Evolutionary conservation across 2,329 filamentous ascomycete species (phyloP).

Genomic region (Alternaria rosae): DNA sequence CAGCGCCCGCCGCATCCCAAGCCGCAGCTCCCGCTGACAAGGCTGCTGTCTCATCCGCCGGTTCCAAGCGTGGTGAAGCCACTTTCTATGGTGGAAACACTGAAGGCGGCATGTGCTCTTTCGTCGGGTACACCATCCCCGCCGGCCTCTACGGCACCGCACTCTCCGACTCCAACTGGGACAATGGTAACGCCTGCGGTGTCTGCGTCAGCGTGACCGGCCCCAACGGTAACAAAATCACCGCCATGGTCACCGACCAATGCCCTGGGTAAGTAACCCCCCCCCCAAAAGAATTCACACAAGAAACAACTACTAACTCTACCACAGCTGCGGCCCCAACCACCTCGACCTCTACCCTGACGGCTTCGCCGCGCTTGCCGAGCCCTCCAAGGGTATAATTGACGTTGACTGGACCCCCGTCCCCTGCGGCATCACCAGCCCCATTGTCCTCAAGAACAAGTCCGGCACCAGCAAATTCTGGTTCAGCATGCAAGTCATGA

Average conservation of each 20-base stretch:
- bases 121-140: constrained; percentile 69
- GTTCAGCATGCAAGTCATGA: constrained; percentile 71
- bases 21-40: not conserved
- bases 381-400: constrained; percentile 57
- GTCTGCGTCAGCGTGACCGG: constrained; percentile 68
- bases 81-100: constrained; percentile 53
- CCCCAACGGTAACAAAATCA: constrained; percentile 64
- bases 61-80: constrained; percentile 38
- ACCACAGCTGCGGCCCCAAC: constrained; percentile 55
- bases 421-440: constrained; percentile 59
- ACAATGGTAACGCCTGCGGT: constrained; percentile 64
- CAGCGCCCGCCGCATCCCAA: not conserved
- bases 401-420: constrained; percentile 60
- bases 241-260: constrained; percentile 69
- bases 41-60: constrained; percentile 5
- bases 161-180: constrained; percentile 66
- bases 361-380: constrained; percentile 59
- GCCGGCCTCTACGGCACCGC: constrained; percentile 67
- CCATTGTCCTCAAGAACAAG: constrained; percentile 63
- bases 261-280: constrained; percentile 53
- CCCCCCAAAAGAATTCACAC: not conserved
- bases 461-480: constrained; percentile 60
- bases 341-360: constrained; percentile 64
- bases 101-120: constrained; percentile 68
- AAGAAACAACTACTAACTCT: rapidly evolving